A percentile compares a stretch with the other conserved stretches of the same genome.
Conservation (phyloP, 2,329 filamentous ascomycete genomes). For the Corynespora cassiicola region DNA sequence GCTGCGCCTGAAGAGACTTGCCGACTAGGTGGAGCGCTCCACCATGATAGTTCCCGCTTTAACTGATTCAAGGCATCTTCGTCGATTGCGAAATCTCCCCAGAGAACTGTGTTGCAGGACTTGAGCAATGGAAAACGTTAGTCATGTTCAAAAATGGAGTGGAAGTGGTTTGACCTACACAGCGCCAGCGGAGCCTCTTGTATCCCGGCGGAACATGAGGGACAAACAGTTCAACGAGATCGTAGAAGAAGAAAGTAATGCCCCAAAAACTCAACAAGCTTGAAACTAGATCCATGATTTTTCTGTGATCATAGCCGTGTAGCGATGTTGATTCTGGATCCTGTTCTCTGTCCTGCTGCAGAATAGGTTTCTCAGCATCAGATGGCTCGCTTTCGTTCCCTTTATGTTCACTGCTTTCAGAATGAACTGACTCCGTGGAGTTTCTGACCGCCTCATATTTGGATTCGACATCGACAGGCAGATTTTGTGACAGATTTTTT, state of each 20-base stretch:
- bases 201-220: constrained; percentile 1
- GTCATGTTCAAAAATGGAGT: background rate
- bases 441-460: too few species aligned
- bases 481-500: too few species aligned
- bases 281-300: background rate
- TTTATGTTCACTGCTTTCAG: background rate
- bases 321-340: background rate
- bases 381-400: too few species aligned
- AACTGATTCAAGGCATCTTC: constrained; percentile 3
- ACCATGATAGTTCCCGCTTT: constrained; percentile 1
- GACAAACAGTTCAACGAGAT: constrained; percentile 2
- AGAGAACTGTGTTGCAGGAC: constrained; percentile 4
- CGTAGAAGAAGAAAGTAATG: constrained; percentile 2
- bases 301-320: background rate
- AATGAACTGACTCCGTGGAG: too few species aligned
- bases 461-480: too few species aligned
- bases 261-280: background rate
- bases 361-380: too few species aligned
- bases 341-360: background rate
- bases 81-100: constrained; percentile 1
- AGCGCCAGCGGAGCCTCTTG: constrained; percentile 2
- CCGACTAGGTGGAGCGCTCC: background rate
- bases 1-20: background rate
- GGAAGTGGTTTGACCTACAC: background rate
- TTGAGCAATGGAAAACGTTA: background rate